Base-by-base conservation (phyloP, 164 flowering plant genomes). In the Stephania cephalantha region DNA sequence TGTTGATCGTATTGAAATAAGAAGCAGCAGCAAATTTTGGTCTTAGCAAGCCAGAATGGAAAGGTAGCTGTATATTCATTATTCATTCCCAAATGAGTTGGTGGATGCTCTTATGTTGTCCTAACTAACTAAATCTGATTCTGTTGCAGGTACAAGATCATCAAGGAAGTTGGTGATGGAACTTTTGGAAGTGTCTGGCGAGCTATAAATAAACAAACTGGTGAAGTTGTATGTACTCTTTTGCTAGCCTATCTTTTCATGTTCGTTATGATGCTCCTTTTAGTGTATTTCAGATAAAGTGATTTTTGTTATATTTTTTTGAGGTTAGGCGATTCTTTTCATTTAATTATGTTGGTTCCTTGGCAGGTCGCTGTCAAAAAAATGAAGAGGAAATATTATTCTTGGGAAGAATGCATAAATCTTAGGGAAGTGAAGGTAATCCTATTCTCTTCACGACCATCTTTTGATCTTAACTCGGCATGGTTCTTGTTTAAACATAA, bases 131-230 rank as follows among this genome's bases (percentile, higher is more conserved):
- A 12, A 50, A 11, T 42, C 53, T 76, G 17, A 55, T 42, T 69
- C 46, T 67, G 10, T 63, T 71, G 7, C 80, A 96, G 98, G 86
- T 96, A 90, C 83, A 92, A 85, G 82, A 83, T 96, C 72, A 93
- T 96, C 68, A 93, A 92, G 84, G 99, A 91, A 85, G 99, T 94
- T 82, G 99, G 99, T 74, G 91, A 92, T 86, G 99, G 99, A 50
- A 96, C 97, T 6, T 96, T 94, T 88, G 99, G 98, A 64, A 88
- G 84, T 85, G 99, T 94, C 13, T 96, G 97, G 97, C 86, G 97
- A 69, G 99, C 98, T 74, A 84, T 94, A 70, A 88, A 89, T 87
- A 90, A 88, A 84, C 93, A 85, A 81, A 82, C 91, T 84, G 93
- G 97, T 78, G 97, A 96, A 91, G 89, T 94, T 83, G 99, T 96